These are phyloP conservation scores for Naematelia aurantialba DNA, from an alignment of 768 basidiomycete species.

Conservation along the genomic window DNA sequence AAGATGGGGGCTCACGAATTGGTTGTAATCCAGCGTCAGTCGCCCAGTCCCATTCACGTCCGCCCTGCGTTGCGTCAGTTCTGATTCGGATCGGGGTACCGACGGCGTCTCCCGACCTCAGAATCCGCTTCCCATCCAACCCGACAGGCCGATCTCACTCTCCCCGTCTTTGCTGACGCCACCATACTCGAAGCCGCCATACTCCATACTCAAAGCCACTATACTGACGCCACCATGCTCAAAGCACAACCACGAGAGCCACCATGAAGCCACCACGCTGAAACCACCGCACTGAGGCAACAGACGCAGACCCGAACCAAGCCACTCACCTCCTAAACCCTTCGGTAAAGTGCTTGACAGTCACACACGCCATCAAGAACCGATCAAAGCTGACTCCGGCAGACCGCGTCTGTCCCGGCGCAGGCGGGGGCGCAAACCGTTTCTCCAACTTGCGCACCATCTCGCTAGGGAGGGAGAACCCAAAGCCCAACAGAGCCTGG, in stretches of 20 bases:
- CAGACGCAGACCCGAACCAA: too few relatives aligned
- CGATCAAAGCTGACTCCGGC: conserved; percentile 49
- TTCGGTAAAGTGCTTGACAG: conserved; percentile 51
- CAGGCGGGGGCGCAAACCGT: conserved; percentile 43
- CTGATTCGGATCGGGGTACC: too few relatives aligned
- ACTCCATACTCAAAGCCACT: too few relatives aligned
- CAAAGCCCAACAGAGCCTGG: conserved; percentile 47
- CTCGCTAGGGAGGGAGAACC: conserved; percentile 46
- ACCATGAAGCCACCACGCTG: too few relatives aligned
- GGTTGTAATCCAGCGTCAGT: conserved; percentile 48
- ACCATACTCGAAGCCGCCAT: too few relatives aligned
- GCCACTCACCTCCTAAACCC: conserved; percentile 44
- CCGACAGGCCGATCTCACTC: too few relatives aligned
- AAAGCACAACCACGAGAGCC: too few relatives aligned
- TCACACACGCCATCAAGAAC: conserved; percentile 51
- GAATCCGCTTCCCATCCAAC: too few relatives aligned
- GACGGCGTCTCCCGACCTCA: too few relatives aligned
- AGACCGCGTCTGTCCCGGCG: conserved; percentile 6
- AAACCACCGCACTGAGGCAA: too few relatives aligned
- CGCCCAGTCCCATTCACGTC: conserved; percentile 38
- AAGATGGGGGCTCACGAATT: conserved; percentile 38
- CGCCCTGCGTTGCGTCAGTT: conserved; percentile 16
- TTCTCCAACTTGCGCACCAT: conserved; percentile 49
- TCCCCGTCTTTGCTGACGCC: too few relatives aligned
- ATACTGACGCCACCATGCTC: background rate